phyloP scores from a whole-genome alignment of 257 asterid species.

The Ilex asprella region DNA sequence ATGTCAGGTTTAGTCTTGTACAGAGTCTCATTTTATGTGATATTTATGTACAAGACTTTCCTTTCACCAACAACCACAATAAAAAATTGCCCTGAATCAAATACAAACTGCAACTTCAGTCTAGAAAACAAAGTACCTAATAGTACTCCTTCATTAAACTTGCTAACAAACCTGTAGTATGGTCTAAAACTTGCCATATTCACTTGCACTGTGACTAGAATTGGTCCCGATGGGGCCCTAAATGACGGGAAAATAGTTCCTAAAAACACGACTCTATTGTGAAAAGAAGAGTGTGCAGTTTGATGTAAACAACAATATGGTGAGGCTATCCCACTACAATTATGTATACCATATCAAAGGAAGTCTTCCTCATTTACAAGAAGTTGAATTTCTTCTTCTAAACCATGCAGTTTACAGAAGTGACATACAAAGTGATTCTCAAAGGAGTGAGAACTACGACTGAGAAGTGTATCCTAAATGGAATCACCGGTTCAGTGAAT shows the following conservation, averaged over 20 bases:
- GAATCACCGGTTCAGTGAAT: conserved; percentile 70
- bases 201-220: no score
- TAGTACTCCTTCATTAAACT: no score
- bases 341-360: no score
- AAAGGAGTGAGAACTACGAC: conserved; percentile 56
- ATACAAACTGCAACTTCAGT: no score
- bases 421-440: conserved; percentile 71
- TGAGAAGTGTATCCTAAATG: conserved; percentile 75
- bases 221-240: no score
- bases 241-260: neutral
- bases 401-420: conserved; percentile 74
- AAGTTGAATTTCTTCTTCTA: neutral
- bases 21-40: conserved; percentile 57
- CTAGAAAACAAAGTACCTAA: no score
- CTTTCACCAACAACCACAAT: conserved; percentile 7
- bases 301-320: neutral
- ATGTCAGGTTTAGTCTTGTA: conserved; percentile 94
- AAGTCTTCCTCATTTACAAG: neutral
- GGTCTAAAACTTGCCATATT: no score
- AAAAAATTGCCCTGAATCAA: no score
- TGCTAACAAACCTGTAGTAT: no score
- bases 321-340: neutral
- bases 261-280: neutral
- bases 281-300: neutral
- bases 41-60: conserved; percentile 67